A percentile compares a stretch with the other conserved stretches of the same genome.
These are phyloP conservation scores for Phytopythium delawarense DNA, from an alignment of 352 stramenopile species.

Conservation along the genomic window DNA sequence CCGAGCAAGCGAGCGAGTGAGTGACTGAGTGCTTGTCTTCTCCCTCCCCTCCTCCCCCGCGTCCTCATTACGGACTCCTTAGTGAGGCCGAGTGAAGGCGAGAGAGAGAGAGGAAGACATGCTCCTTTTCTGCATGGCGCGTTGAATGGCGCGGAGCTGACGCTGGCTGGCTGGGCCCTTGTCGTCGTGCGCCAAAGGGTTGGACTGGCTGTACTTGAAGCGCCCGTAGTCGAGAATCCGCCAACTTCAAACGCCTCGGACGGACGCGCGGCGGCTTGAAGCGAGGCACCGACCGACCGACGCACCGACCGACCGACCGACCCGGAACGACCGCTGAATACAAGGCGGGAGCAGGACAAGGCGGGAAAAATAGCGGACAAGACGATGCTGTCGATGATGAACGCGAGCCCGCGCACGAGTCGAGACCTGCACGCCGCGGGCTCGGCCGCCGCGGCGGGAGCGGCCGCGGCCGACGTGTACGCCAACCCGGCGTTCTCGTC, in stretches of 20 bases:
- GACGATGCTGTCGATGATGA: constrained; percentile 65
- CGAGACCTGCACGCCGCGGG: neutral
- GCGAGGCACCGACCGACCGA: neutral
- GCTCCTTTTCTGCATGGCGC: constrained; percentile 35
- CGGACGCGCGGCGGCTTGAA: constrained; percentile 1
- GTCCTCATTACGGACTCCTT: neutral
- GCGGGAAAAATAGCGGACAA: constrained; percentile 19
- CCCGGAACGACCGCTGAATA: no score
- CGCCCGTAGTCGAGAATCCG: constrained; percentile 49
- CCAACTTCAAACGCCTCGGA: constrained; percentile 65
- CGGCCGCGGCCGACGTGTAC: neutral
- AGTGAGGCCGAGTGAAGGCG: neutral
- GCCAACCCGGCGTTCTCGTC: constrained; percentile 2
- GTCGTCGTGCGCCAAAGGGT: constrained; percentile 7
- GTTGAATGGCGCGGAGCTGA: constrained; percentile 41
- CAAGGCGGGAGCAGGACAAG: neutral
- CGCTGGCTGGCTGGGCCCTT: constrained; percentile 22
- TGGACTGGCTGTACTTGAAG: constrained; percentile 50
- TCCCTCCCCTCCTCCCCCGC: neutral
- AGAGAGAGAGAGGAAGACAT: constrained; percentile 6
- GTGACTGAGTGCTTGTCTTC: neutral
- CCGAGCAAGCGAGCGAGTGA: neutral
- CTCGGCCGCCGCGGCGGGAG: neutral
- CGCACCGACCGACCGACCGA: neutral
- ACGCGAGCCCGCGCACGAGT: constrained; percentile 19